phyloP scores from a whole-genome alignment of 768 basidiomycete species.

The Lentinus brumalis region DNA sequence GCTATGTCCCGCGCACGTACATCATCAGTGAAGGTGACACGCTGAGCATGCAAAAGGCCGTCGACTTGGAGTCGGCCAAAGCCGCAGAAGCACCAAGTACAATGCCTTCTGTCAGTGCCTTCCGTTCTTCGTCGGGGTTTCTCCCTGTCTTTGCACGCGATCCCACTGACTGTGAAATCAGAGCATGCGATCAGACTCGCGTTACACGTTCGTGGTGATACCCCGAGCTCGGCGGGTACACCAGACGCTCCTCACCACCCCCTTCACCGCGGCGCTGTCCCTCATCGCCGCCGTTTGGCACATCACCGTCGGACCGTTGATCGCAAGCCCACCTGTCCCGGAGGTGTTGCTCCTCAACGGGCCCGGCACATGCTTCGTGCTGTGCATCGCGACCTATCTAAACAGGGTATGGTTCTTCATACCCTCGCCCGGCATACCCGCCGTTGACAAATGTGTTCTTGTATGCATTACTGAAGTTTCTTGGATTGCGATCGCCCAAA shows the following conservation, averaged over 20 bases:
- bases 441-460: constrained; percentile 10
- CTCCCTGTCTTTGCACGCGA: constrained; percentile 1
- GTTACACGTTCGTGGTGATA: constrained; percentile 62
- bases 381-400: constrained; percentile 70
- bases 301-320: constrained; percentile 55
- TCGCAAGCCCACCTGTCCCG: constrained; percentile 42
- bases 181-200: constrained; percentile 11
- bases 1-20: constrained; percentile 80
- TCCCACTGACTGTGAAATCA: constrained; percentile 4
- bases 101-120: constrained; percentile 22
- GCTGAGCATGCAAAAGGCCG: constrained; percentile 74
- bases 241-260: constrained; percentile 72
- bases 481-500: constrained; percentile 69
- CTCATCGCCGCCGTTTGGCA: constrained; percentile 62
- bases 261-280: constrained; percentile 64
- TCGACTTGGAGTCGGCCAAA: constrained; percentile 57
- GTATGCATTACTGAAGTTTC: constrained; percentile 52
- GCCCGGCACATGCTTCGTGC: constrained; percentile 87
- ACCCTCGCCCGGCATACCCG: background rate
- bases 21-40: constrained; percentile 80
- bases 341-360: constrained; percentile 91
- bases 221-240: constrained; percentile 89
- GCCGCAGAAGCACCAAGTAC: constrained; percentile 17
- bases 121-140: constrained; percentile 4
- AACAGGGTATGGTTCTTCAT: constrained; percentile 58